phyloP scores from a whole-genome alignment of 192 early-diverging fungal species.

The Backusella australiensis region DNA sequence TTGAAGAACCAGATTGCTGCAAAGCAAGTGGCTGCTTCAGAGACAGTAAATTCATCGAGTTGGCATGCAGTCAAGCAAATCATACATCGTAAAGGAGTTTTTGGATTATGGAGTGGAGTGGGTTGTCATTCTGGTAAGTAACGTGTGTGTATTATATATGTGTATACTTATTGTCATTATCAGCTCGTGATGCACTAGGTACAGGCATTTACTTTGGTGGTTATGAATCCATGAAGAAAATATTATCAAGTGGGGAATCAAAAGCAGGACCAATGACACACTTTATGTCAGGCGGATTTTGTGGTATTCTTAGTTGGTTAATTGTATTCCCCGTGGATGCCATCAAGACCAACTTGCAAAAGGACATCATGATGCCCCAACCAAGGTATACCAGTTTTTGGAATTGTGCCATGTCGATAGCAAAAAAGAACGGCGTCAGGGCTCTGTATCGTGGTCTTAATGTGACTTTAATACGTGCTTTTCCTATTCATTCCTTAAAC shows the following conservation, averaged over 20 bases:
- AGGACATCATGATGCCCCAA: constrained; percentile 58
- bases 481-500: constrained; percentile 81
- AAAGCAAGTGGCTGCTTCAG: neutral
- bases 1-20: neutral
- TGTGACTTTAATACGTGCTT: constrained; percentile 72
- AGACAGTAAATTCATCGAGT: constrained; percentile 32
- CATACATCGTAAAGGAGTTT: constrained; percentile 43
- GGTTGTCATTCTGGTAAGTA: constrained; percentile 38
- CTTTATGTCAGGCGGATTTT: constrained; percentile 73
- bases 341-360: constrained; percentile 74
- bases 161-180: neutral
- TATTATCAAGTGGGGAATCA: constrained; percentile 21
- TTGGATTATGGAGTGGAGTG: constrained; percentile 48
- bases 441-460: constrained; percentile 74
- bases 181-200: constrained; percentile 61
- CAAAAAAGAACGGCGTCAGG: constrained; percentile 47
- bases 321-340: constrained; percentile 77
- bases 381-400: constrained; percentile 40
- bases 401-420: constrained; percentile 52
- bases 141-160: neutral
- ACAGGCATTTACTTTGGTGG: constrained; percentile 73
- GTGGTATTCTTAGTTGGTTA: constrained; percentile 76
- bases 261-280: constrained; percentile 63
- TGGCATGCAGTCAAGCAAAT: constrained; percentile 54
- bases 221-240: constrained; percentile 59